These are phyloP conservation scores for Geoglossum cookeanum DNA, from an alignment of 2,329 filamentous ascomycete genomes.

Conservation along the genomic window DNA sequence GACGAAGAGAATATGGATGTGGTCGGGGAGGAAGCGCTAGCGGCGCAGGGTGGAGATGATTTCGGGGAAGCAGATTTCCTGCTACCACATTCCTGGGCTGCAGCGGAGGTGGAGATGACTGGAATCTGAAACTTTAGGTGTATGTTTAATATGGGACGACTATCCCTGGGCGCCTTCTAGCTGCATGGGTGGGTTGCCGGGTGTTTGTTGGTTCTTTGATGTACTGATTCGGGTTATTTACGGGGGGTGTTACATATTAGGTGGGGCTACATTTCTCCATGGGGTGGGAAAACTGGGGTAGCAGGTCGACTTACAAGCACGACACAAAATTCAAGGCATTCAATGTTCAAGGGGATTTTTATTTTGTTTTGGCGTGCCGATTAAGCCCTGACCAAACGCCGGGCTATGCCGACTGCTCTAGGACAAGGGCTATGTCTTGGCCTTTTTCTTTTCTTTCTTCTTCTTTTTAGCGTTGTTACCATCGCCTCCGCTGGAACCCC, in stretches of 20 bases:
- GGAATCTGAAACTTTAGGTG: constrained; percentile 14
- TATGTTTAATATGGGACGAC: neutral
- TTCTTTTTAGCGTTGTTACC: constrained; percentile 18
- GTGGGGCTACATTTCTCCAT: neutral
- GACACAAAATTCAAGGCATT: neutral
- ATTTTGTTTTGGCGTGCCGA: neutral
- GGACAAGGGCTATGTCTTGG: constrained; percentile 15
- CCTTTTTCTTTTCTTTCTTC: constrained; percentile 32
- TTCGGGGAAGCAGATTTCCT: constrained; percentile 28
- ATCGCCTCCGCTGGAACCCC: constrained; percentile 10
- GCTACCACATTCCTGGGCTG: constrained; percentile 22
- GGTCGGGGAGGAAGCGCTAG: constrained; percentile 16
- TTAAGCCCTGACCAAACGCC: neutral
- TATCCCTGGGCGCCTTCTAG: neutral
- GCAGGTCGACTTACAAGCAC: neutral
- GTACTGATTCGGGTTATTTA: neutral
- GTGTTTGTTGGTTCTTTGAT: neutral
- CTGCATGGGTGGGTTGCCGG: neutral
- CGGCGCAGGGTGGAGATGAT: constrained; percentile 19
- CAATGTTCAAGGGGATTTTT: neutral
- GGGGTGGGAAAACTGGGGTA: neutral
- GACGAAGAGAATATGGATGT: constrained; percentile 15
- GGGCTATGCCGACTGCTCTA: neutral
- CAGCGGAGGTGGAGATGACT: constrained; percentile 19
- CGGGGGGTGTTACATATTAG: neutral